Percentiles rank a stretch among this genome's conserved stretches.
These are phyloP conservation scores for Ruellia speciosa DNA, from an alignment of 305 asterid species.

Conservation along the genomic window DNA sequence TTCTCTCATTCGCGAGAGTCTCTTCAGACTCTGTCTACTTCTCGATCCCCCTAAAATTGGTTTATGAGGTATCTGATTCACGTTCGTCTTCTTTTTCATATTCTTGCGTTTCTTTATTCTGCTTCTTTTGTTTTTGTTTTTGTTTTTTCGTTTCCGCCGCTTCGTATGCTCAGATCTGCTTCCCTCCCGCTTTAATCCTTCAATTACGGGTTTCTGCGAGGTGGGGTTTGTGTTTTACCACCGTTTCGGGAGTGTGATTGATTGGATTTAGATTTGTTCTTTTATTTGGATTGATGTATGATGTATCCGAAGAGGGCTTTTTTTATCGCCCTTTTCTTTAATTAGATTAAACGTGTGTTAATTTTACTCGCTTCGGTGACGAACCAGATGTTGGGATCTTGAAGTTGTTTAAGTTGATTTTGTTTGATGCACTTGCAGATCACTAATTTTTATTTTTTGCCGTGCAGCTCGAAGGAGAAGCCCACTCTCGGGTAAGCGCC, in stretches of 20 bases:
- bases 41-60: slow-evolving; percentile 33
- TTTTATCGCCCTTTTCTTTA: too few species aligned
- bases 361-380: slow-evolving; percentile 2
- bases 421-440: neutral
- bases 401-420: neutral
- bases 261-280: slow-evolving; percentile 1
- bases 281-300: slow-evolving; percentile 13
- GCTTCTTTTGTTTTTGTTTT: neutral
- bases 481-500: slow-evolving; percentile 97
- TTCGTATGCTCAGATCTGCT: slow-evolving; percentile 29
- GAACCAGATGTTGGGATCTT: slow-evolving; percentile 19
- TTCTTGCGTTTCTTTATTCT: neutral
- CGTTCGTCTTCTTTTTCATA: slow-evolving; percentile 5
- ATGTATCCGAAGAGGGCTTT: slow-evolving; percentile 9
- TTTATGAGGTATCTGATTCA: slow-evolving; percentile 42
- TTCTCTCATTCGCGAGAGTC: slow-evolving; percentile 1
- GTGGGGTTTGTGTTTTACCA: slow-evolving; percentile 8
- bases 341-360: neutral
- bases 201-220: neutral
- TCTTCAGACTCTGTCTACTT: slow-evolving; percentile 36
- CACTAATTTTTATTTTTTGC: slow-evolving; percentile 21
- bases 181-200: neutral
- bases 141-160: neutral
- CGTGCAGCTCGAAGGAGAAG: slow-evolving; percentile 98
- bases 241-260: neutral